Conservation (phyloP, 2,329 filamentous ascomycete species). For the Tolypocladium tundrense region DNA sequence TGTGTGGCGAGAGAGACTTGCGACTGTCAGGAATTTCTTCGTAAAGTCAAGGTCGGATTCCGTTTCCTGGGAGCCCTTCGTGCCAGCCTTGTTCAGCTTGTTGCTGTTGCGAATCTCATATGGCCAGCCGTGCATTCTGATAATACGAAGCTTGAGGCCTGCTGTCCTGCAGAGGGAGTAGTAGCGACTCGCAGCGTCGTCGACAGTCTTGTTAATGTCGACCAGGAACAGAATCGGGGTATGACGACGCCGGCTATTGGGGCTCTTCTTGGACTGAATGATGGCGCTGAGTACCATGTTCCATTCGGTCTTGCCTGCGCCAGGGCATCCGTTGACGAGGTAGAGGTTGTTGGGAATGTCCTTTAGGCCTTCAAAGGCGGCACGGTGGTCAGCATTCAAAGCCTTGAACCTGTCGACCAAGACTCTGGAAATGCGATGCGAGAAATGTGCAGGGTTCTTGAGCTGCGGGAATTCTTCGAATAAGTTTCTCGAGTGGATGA, state of each 20-base stretch:
- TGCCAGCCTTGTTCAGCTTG: conserved; percentile 13
- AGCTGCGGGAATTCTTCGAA: conserved; percentile 22
- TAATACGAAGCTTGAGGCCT: conserved; percentile 21
- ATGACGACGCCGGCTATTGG: conserved; percentile 8
- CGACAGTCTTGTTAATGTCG: conserved; percentile 36
- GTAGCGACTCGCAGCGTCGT: conserved; percentile 34
- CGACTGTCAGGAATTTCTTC: conserved; percentile 20
- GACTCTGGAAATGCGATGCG: conserved; percentile 11
- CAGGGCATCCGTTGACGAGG: conserved; percentile 35
- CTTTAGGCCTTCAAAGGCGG: conserved; percentile 22
- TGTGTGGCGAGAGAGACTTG: conserved; percentile 10
- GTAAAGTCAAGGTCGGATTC: conserved; percentile 20
- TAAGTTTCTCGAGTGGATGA: conserved; percentile 13
- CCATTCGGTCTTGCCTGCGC: conserved; percentile 37
- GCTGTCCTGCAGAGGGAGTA: conserved; percentile 23
- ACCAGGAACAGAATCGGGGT: conserved; percentile 32
- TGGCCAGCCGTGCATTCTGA: conserved; percentile 31
- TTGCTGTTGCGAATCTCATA: conserved; percentile 22
- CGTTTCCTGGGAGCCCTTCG: not conserved
- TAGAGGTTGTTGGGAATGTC: conserved; percentile 30
- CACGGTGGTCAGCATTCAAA: conserved; percentile 27
- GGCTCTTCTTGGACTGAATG: conserved; percentile 20
- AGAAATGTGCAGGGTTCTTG: conserved; percentile 11
- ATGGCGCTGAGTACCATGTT: conserved; percentile 30
- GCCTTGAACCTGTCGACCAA: conserved; percentile 18